Evolutionary conservation across 176 grass and related monocot species (phyloP).

Genomic region (Miscanthus lutarioriparius): DNA sequence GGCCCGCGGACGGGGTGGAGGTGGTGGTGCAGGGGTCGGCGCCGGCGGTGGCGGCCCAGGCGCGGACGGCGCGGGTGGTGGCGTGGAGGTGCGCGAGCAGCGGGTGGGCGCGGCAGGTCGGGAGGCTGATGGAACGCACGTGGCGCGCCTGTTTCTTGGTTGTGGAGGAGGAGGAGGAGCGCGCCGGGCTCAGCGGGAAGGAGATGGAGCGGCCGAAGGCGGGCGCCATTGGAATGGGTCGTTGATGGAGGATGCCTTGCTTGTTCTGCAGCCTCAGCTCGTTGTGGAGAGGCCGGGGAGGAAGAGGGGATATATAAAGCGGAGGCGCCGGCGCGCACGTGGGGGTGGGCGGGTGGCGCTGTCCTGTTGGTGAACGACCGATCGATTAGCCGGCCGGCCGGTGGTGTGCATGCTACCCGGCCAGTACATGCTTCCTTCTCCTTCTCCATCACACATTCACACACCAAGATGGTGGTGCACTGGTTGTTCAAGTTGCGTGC

Average conservation of each 20-base stretch:
- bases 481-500: not conserved
- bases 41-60: not conserved
- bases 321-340: not conserved
- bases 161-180: not conserved
- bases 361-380: not conserved
- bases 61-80: slow-evolving; percentile 8
- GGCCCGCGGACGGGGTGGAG: not conserved
- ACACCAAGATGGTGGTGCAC: not conserved
- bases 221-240: slow-evolving; percentile 46
- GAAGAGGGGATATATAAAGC: not conserved
- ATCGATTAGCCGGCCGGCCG: not conserved
- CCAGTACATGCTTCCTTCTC: too few species aligned
- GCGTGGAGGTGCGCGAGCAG: slow-evolving; percentile 41
- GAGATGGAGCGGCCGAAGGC: slow-evolving; percentile 65
- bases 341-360: not conserved
- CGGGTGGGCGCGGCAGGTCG: slow-evolving; percentile 47
- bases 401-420: not conserved
- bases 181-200: slow-evolving; percentile 45
- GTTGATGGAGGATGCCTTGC: not conserved
- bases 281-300: not conserved
- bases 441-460: not conserved
- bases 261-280: not conserved
- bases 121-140: slow-evolving; percentile 59
- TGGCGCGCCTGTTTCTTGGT: slow-evolving; percentile 4
- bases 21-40: not conserved